A percentile compares a stretch with the other conserved stretches of the same genome.
Evolutionary conservation across 2,329 filamentous ascomycete species (phyloP).

Genomic region (Fusarium nanum): DNA sequence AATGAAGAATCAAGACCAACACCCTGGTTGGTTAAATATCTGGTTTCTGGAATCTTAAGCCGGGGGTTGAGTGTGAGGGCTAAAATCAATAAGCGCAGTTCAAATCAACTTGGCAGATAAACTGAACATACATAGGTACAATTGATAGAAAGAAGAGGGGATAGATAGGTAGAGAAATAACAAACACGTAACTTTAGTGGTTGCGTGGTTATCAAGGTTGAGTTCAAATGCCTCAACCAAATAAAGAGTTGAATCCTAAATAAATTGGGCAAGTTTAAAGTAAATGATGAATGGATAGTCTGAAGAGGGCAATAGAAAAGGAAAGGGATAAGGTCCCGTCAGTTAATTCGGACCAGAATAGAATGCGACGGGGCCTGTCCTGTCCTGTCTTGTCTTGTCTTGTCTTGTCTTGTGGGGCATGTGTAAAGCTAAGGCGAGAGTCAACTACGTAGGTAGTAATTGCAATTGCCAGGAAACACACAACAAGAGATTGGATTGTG

Average conservation of each 20-base stretch:
- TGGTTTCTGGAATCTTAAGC: slow-evolving; percentile 46
- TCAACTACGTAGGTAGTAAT: slow-evolving; percentile 25
- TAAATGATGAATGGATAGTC: slow-evolving; percentile 12
- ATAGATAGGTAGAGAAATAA: not conserved
- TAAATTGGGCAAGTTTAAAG: not conserved
- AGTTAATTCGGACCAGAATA: not conserved
- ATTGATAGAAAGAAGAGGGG: not conserved
- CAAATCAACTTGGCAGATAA: slow-evolving; percentile 38
- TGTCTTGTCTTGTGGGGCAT: slow-evolving; percentile 7
- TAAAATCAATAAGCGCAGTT: slow-evolving; percentile 44
- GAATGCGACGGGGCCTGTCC: not conserved
- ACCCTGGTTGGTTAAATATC: slow-evolving; percentile 47
- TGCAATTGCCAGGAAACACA: slow-evolving; percentile 25
- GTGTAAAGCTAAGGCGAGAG: slow-evolving; percentile 27
- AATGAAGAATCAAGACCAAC: slow-evolving; percentile 41
- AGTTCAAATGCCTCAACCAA: not conserved
- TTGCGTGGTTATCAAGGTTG: not conserved
- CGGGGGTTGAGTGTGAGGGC: slow-evolving; percentile 24
- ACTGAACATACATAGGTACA: not conserved
- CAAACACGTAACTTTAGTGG: slow-evolving; percentile 1
- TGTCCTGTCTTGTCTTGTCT: not conserved
- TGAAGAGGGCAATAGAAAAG: slow-evolving; percentile 12
- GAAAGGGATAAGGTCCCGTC: slow-evolving; percentile 17
- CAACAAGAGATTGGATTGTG: not conserved
- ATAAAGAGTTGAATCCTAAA: not conserved